Evolutionary conservation across 495 filamentous ascomycete genomes (phyloP), one percentile per base, ranked within the genome.

Genomic region (Penicillium steckii): DNA sequence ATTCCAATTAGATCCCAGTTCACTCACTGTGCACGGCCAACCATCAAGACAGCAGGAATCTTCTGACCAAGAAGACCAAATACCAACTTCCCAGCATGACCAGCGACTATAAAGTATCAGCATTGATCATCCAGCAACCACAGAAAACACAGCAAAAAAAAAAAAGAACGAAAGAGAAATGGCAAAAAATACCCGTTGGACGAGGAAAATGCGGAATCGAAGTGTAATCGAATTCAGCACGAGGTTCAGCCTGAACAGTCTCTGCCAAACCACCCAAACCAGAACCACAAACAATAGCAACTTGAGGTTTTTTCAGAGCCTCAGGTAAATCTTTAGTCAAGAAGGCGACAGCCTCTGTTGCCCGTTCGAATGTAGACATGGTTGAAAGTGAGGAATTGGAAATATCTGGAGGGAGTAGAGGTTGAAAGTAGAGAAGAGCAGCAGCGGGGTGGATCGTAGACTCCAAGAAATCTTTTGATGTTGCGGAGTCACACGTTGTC

Each of bases 221-320:
- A 7, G 64, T 59, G 63, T 90, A 91, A 8, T 79, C 71, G 56
- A 81, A 77, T 64, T 87, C 86, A 48, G 72, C 62, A 48, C 74
- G 76, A 25, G 75, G 75, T 22, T 72, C 67, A 38, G 65, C 52
- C 26, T 84, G 58, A n/a, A 90, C 72, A 10, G 78, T 82, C 27
- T 79, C 71, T 41, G 74, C 80, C n/a, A 90, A 75, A 7, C 83
- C 84, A 18, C 85, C 85, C 12, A 91, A 68, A 12, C 88, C 88
- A 46, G 85, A 87, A 17, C 87, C 88, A 64, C 88, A 89, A 32
- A 90, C 80, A 53, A 91, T 86, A 12, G 83, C 87, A 47, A 89
- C 73, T 38, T 70, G 68, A 18, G 87, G 86, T 10, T 68, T 60
- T 44, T 76, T 68, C 22, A 89, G 60, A 8, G 57, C 42, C 22